phyloP scores from a whole-genome alignment of 139 green algal species.

The Ettlia oleoabundans region DNA sequence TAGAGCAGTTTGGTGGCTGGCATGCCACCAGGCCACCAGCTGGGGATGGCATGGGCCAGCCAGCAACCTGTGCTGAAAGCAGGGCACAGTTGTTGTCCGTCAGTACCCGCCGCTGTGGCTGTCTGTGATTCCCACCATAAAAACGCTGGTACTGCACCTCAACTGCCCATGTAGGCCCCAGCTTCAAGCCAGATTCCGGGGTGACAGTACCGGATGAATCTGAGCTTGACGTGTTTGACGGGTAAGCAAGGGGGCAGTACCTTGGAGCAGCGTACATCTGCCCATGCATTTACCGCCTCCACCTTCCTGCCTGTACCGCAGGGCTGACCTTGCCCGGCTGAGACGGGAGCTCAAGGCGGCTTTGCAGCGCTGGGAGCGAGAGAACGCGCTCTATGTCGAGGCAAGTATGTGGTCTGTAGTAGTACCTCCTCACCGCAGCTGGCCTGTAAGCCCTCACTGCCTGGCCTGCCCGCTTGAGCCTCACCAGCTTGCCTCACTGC shows the following conservation, averaged over 20 bases:
- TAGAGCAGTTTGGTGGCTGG: no score
- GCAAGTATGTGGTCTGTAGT: not conserved
- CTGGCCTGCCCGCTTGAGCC: slow-evolving; percentile 40
- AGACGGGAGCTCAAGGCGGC: slow-evolving; percentile 49
- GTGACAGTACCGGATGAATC: slow-evolving; percentile 27
- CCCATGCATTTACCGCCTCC: not conserved
- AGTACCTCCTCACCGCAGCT: not conserved
- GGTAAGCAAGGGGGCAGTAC: no score
- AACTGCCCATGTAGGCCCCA: not conserved
- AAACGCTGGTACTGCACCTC: not conserved
- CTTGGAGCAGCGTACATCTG: no score
- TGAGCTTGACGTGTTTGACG: slow-evolving; percentile 50
- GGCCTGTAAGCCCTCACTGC: slow-evolving; percentile 21
- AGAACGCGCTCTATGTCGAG: slow-evolving; percentile 55
- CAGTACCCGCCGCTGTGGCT: not conserved
- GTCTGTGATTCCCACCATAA: not conserved
- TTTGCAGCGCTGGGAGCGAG: slow-evolving; percentile 55
- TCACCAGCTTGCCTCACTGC: not conserved
- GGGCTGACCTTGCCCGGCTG: slow-evolving; percentile 53
- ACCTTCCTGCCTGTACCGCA: not conserved
- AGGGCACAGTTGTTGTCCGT: not conserved
- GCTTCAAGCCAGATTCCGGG: not conserved
- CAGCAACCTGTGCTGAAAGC: no score
- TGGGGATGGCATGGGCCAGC: no score
- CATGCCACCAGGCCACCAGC: no score